Base-by-base conservation (phyloP, 768 basidiomycete species). In the Nidula microcarpa region DNA sequence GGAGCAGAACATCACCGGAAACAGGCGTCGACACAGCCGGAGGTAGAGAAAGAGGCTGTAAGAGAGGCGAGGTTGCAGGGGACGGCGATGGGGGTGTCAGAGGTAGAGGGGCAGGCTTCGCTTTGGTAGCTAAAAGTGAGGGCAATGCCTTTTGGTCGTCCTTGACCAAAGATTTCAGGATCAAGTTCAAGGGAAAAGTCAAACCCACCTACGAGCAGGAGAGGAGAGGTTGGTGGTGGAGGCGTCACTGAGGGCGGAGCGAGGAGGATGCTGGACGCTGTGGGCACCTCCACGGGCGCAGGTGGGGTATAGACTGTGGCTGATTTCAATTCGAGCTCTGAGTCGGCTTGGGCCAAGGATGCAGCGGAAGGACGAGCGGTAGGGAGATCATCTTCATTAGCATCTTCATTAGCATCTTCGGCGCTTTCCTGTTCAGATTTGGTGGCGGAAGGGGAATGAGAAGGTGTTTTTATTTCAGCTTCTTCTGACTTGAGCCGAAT, bases 1-100 rank as follows among this genome's bases (percentile, higher is more conserved):
- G 96, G 13, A 99, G 80, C 37, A 99, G 86, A 41, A 97, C 80
- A 62, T 98, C 96, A 1, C 93, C 91, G 0, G 88, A 90, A 4
- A 89, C 83, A 4, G 81, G 82, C 1, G 81, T 85, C 0, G 75
- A 64, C 9, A 66, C 23, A 30, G 23, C 23, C 23, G 23, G 23
- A 30, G 23, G 23, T 30, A 30, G 23, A 4, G 23, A 30, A 30
- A 30, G 23, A 30, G 23, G 4, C 23, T 30, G 23, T 30, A 30
- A 30, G 23, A 30, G 23, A 4, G 23, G 23, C 23, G 23, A 30
- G n/a, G 6, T 53, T 37, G 30, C 55, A 55, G 7, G 59, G 47
- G 34, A 62, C 36, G 45, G 62, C 48, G n/a, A 60, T 48, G 47
- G 57, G 58, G 57, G 44, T 61, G 50, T 67, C 32, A 8, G 60